Evolutionary conservation across 345 rosid genomes (phyloP).

Genomic region (Carallia pectinifolia): DNA sequence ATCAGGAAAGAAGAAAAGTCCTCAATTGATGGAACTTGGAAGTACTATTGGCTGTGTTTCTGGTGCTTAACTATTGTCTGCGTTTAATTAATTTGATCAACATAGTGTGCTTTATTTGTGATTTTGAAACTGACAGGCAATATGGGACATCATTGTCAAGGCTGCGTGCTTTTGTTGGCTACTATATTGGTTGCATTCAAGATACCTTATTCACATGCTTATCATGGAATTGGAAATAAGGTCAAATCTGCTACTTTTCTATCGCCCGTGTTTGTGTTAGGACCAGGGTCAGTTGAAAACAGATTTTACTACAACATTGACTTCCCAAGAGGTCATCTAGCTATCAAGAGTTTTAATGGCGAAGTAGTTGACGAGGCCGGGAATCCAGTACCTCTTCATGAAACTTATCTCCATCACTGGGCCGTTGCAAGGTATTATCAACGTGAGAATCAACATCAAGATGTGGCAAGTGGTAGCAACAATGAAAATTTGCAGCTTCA

Average conservation of each 20-base stretch:
- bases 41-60: background rate
- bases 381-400: conserved; percentile 63
- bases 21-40: background rate
- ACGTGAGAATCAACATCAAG: conserved; percentile 32
- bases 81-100: background rate
- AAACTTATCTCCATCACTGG: conserved; percentile 97
- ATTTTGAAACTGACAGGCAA: conserved; percentile 13
- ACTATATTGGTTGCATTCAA: background rate
- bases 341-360: conserved; percentile 61
- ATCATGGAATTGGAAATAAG: conserved; percentile 21
- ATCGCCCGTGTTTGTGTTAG: conserved; percentile 65
- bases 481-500: conserved; percentile 3
- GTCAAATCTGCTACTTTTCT: conserved; percentile 55
- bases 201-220: conserved; percentile 10
- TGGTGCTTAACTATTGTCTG: background rate
- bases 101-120: background rate
- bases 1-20: too few species aligned
- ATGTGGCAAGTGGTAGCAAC: conserved; percentile 12
- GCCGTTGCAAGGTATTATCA: conserved; percentile 47
- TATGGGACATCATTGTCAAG: conserved; percentile 13
- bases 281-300: conserved; percentile 77
- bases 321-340: conserved; percentile 85
- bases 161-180: conserved; percentile 2
- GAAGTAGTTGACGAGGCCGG: conserved; percentile 74
- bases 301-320: conserved; percentile 47